These are phyloP conservation scores for Dipteronia dyeriana DNA, from an alignment of 345 rosid species.

Conservation along the genomic window DNA sequence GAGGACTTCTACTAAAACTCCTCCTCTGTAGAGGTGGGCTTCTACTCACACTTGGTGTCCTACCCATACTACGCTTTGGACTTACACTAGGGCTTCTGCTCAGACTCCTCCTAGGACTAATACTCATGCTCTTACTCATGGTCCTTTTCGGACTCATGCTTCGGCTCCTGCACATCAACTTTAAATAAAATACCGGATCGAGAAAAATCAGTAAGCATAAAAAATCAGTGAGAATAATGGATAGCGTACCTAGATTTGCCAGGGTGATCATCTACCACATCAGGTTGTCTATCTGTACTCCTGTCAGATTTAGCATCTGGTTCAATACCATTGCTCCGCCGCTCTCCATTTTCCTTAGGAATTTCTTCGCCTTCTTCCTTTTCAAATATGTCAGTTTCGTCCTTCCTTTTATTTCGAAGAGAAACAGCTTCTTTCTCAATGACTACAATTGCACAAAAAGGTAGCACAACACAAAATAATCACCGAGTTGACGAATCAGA, in stretches of 20 bases:
- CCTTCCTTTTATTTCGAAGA: slow-evolving; percentile 38
- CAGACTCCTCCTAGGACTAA: slow-evolving; percentile 70
- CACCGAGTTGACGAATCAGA: background rate
- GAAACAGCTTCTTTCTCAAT: slow-evolving; percentile 51
- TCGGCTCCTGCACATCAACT: slow-evolving; percentile 85
- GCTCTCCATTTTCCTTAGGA: slow-evolving; percentile 68
- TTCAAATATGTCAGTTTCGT: slow-evolving; percentile 42
- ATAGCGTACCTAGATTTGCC: slow-evolving; percentile 85
- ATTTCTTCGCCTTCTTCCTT: slow-evolving; percentile 47
- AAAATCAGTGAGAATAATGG: slow-evolving; percentile 42
- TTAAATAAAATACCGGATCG: slow-evolving; percentile 46
- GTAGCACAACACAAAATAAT: background rate
- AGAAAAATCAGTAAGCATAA: slow-evolving; percentile 44
- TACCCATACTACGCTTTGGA: slow-evolving; percentile 44
- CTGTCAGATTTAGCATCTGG: slow-evolving; percentile 48
- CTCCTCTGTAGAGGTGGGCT: slow-evolving; percentile 41
- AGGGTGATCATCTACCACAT: slow-evolving; percentile 74
- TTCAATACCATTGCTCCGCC: slow-evolving; percentile 48
- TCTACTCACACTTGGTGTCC: slow-evolving; percentile 38
- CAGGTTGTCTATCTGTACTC: slow-evolving; percentile 75
- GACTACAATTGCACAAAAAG: slow-evolving; percentile 13
- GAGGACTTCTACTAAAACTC: slow-evolving; percentile 50
- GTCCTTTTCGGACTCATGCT: slow-evolving; percentile 87
- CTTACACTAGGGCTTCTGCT: slow-evolving; percentile 71
- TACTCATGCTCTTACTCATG: slow-evolving; percentile 74